phyloP scores from a whole-genome alignment of 148 eudicot genomes.

The Rheum nobile region DNA sequence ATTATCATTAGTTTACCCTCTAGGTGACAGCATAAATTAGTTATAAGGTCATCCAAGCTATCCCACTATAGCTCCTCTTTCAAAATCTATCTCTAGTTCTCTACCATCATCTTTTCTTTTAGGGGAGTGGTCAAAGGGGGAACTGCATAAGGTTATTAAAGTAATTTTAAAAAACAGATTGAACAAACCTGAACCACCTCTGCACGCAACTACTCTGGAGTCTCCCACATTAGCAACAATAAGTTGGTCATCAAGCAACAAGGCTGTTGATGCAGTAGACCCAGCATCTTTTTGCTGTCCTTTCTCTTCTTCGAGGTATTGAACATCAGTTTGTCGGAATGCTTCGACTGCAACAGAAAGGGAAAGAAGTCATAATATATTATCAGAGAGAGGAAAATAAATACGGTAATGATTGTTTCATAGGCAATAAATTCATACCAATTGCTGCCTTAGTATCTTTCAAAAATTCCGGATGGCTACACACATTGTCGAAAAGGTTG shows the following conservation, averaged over 20 bases:
- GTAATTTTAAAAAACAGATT: neutral
- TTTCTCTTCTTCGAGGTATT: conserved; percentile 51
- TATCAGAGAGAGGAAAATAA: neutral
- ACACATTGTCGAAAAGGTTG: conserved; percentile 60
- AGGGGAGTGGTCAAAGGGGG: neutral
- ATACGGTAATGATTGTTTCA: neutral
- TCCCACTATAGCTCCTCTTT: neutral
- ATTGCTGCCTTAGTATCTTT: conserved; percentile 69
- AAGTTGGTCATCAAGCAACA: conserved; percentile 46
- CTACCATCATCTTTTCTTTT: neutral
- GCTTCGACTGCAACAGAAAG: conserved; percentile 41
- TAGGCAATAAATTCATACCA: conserved; percentile 23
- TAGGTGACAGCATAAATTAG: neutral
- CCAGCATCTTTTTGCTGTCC: conserved; percentile 66
- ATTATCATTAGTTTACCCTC: neutral
- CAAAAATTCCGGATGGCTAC: conserved; percentile 61
- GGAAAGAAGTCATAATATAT: neutral
- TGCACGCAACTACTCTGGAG: conserved; percentile 68
- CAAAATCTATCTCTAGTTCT: neutral
- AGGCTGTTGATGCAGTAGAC: conserved; percentile 76
- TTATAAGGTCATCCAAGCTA: neutral
- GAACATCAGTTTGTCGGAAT: conserved; percentile 54
- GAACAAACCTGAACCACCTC: conserved; percentile 57
- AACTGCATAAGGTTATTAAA: neutral
- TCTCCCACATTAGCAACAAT: conserved; percentile 85